Evolutionary conservation across 306 rosid genomes (phyloP), one percentile per base, ranked within the genome.

Genomic region (Delonix regia): DNA sequence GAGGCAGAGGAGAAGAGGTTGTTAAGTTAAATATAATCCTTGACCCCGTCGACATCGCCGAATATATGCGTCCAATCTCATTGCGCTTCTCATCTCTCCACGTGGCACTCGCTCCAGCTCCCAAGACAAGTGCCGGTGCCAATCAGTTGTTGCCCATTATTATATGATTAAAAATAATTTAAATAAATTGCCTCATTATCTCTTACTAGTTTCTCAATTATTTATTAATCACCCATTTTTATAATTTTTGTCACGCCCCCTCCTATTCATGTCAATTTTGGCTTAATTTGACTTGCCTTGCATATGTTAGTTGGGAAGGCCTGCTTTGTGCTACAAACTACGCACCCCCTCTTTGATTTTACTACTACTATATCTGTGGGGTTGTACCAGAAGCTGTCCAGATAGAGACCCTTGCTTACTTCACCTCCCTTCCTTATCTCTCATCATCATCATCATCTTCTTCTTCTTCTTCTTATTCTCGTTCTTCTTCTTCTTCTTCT

Each of bases 11-110:
- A n/a, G n/a, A n/a, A n/a, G n/a, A n/a, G n/a, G n/a, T n/a, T n/a
- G n/a, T 51, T 13, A 44, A 14, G 44, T 72, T 15, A 81, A 85
- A 62, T 63, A 14, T 34, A 79, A 84, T 75, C 81, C 76, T 87
- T 83, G 89, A 85, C 86, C 82, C 88, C 85, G 87, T 86, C 87
- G 84, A 87, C 89, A 89, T 71, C 81, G 80, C 82, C 87, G 81
- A 64, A 67, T 86, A 82, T 7, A 80, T 83, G 82, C 83, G 67
- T 88, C 90, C 90, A 85, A 86, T 36, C 10, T 57, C 38, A 77
- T 49, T 65, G 36, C 71, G 74, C 72, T 79, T 77, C 73, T 78
- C 72, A 18, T 86, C 79, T 82, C 86, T 85, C 97, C 97, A 94
- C 89, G 91, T 94, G 98, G 94, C 90, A 81, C 15, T 74, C 28